These are phyloP conservation scores for Tricholoma saponaceum DNA, from an alignment of 768 basidiomycete species.

Conservation along the genomic window DNA sequence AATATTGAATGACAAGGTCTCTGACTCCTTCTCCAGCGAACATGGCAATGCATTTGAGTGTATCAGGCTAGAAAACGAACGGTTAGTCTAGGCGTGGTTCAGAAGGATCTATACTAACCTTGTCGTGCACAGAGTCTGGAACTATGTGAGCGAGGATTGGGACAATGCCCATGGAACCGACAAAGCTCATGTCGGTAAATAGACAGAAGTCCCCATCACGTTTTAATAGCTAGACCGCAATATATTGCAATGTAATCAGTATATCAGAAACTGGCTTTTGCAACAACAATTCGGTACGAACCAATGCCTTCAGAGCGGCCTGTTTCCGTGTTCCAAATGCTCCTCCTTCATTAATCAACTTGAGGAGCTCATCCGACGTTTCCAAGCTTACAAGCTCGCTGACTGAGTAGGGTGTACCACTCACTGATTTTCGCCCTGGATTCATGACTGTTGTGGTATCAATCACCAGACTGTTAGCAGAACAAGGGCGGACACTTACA, in stretches of 20 bases:
- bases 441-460: too few species aligned
- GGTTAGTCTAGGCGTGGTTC: background rate
- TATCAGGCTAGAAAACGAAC: conserved; percentile 4
- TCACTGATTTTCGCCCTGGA: too few species aligned
- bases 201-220: conserved; percentile 16
- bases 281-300: background rate
- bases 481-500: too few species aligned
- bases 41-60: conserved; percentile 6
- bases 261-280: background rate
- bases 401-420: too few species aligned
- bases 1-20: conserved; percentile 4
- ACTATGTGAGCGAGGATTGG: conserved; percentile 12
- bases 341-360: background rate
- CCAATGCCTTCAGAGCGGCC: conserved; percentile 6
- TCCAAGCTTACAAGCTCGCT: background rate
- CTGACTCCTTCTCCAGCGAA: conserved; percentile 5
- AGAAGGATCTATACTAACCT: background rate
- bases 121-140: conserved; percentile 9
- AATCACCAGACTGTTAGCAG: too few species aligned
- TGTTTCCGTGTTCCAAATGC: background rate
- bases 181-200: conserved; percentile 9
- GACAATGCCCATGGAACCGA: conserved; percentile 1
- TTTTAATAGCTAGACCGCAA: conserved; percentile 8
- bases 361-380: background rate
- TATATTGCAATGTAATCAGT: background rate